Evolutionary conservation across 331 rosid species (phyloP).

Genomic region (Phaseolus coccineus): DNA sequence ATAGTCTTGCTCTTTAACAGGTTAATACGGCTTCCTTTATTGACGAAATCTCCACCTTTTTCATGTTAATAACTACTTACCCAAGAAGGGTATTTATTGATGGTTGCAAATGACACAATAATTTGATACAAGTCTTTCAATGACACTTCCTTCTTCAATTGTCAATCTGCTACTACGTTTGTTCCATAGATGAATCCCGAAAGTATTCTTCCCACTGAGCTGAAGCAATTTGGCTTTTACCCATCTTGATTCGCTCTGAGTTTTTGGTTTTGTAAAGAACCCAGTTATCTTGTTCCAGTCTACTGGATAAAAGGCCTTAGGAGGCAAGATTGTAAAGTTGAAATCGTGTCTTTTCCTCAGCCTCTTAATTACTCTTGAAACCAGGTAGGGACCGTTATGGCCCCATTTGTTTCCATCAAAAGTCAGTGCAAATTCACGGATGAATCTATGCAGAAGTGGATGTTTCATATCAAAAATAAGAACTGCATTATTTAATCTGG

Average conservation of each 20-base stretch:
- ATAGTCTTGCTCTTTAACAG: background rate
- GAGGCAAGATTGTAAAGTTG: conserved; percentile 55
- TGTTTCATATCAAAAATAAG: conserved; percentile 65
- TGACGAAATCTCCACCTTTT: conserved; percentile 25
- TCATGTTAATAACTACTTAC: background rate
- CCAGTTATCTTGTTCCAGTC: conserved; percentile 62
- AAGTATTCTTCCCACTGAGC: conserved; percentile 53
- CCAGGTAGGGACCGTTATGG: conserved; percentile 73
- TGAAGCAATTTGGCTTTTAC: conserved; percentile 57
- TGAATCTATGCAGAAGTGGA: conserved; percentile 67
- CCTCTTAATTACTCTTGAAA: conserved; percentile 66
- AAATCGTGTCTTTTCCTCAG: conserved; percentile 41
- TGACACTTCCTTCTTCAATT: conserved; percentile 67
- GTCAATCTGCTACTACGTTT: conserved; percentile 56
- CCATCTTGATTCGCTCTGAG: conserved; percentile 50
- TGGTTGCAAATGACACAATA: conserved; percentile 56
- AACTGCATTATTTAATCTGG: conserved; percentile 73
- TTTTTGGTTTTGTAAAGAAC: conserved; percentile 54
- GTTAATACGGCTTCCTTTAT: background rate
- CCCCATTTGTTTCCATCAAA: conserved; percentile 80
- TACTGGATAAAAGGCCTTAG: conserved; percentile 66
- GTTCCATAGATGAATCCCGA: conserved; percentile 75
- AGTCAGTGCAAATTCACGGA: conserved; percentile 64
- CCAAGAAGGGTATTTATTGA: conserved; percentile 33
- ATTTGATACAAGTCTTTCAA: conserved; percentile 55